Base-by-base conservation (phyloP, 805 yeast species). In the Danielia oregonensis region DNA sequence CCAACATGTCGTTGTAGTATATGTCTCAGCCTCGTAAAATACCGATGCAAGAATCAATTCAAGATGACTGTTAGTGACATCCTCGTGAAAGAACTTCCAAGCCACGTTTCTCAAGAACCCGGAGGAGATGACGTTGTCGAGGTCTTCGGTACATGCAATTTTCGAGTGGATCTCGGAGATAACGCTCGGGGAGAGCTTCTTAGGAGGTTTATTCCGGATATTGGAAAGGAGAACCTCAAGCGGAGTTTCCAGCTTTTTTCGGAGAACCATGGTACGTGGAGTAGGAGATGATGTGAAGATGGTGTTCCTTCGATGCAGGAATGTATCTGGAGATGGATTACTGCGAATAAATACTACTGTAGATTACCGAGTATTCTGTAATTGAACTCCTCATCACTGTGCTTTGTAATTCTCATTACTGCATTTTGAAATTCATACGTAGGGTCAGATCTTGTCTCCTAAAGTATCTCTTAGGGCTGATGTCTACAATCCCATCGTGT, bases 31-130 rank as follows among this genome's bases (percentile, higher is more conserved):
- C 18, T 43, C 48, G 21, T 46, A 44, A 6, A 35, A 17, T 14
- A 34, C 26, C 17, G 57, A 21, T 18, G 55, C 30, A 4, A 57
- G 52, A 7, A 70, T 49, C 30, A 62, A 46, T 24, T 63, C 62
- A 4, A 72, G 51, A 43, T 72, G 76, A 17, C 57, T 61, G 29
- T 57, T 49, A 3, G 71, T 54, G 6, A 61, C 55, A 37, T 70
- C 72, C 8, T 52, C 53, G 31, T 63, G 61, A 37, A 69, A 68
- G 26, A 52, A 43, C 9, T 55, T 57, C 78, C 76, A 74, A 10
- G 68, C 51, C 16, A 61, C 57, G n/a, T 50, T 42, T 13, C 42
- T 31, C 23, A 63, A 52, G 39, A 49, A 61, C 14, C 39, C 45
- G 2, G 59, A 33, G 6, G 30, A 29, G 7, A 39, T 13, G 12